Base-by-base conservation (phyloP, 805 yeast genomes). In the Groenewaldozyma salmanticensis region DNA sequence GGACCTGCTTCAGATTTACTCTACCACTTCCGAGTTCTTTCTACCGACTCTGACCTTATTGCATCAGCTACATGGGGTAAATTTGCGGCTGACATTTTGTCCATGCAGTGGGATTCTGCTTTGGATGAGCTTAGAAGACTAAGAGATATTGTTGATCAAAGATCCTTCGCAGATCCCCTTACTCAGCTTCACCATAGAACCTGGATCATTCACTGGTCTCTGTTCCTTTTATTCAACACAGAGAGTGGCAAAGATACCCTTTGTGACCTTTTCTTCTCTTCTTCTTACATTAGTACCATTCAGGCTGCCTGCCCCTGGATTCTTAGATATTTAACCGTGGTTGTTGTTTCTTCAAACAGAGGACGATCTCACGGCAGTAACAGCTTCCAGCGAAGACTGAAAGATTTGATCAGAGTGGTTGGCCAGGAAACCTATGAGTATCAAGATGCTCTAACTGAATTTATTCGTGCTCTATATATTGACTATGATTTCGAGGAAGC, bases 251-350 rank as follows among this genome's bases (percentile, higher is more conserved):
- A 68, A 22, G 79, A 74, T 40, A 65, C 66, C 35, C 60, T 79
- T 44, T 65, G 72, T 43, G 84, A 79, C 47, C 54, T 75, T 39
- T 75, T 75, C 58, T 70, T 76, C 54, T 64, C 75, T 15, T 70
- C 79, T 3, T 72, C 79, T 5, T 77, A 76, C 57, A 59, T 79
- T 45, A 72, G 78, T 44, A 72, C 83, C 2, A 78, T 79, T 54
- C 84, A 79, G 61, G 81, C 82, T 24, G 67, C 81, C 5, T 71
- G 79, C 54, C 86, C 85, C 17, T 79, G 86, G 86, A 64, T 79
- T 38, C 58, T 78, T 48, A 70, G 85, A 53, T 79, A 79, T 54
- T 58, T 79, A 42, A 71, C 75, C 20, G 80, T 74, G 21, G 79
- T 81, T n/a, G 78, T 77, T 9, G 54, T 61, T 4, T 40, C 52